Evolutionary conservation across 768 basidiomycete genomes (phyloP).

Genomic region (Phaeotremella skinneri): DNA sequence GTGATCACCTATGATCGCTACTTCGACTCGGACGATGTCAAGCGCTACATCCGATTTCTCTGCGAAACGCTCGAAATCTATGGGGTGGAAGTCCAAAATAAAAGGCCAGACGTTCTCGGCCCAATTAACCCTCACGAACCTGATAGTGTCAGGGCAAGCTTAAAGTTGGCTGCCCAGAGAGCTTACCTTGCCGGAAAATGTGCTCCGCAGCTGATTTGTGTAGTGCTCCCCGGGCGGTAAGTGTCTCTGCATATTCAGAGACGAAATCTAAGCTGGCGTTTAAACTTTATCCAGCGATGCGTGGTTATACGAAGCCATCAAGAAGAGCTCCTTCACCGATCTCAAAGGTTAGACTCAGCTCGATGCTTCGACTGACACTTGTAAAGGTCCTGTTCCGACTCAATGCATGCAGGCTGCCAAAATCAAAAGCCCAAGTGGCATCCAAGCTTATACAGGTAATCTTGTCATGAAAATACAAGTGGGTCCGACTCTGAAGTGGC

Average conservation of each 20-base stretch:
- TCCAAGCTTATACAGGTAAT: slow-evolving; percentile 48
- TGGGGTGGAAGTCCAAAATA: slow-evolving; percentile 35
- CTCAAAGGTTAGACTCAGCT: slow-evolving; percentile 29
- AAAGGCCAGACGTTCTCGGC: slow-evolving; percentile 29
- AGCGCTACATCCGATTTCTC: slow-evolving; percentile 38
- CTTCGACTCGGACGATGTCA: slow-evolving; percentile 32
- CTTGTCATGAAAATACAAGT: slow-evolving; percentile 48
- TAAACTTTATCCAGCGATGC: slow-evolving; percentile 32
- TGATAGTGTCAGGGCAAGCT: slow-evolving; percentile 11
- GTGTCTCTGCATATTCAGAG: background rate
- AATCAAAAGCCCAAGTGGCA: slow-evolving; percentile 35
- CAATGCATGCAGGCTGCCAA: slow-evolving; percentile 50
- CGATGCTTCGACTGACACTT: background rate
- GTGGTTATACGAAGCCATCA: slow-evolving; percentile 49
- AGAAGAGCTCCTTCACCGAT: slow-evolving; percentile 38
- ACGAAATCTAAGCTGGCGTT: background rate
- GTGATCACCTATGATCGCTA: slow-evolving; percentile 44
- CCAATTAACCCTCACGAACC: slow-evolving; percentile 32
- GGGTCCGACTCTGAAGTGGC: slow-evolving; percentile 2
- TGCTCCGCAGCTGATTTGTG: slow-evolving; percentile 46
- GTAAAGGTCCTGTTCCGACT: slow-evolving; percentile 45
- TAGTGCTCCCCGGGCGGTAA: slow-evolving; percentile 44
- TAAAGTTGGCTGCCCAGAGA: slow-evolving; percentile 37
- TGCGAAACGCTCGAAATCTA: slow-evolving; percentile 18
- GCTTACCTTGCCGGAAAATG: slow-evolving; percentile 35